Evolutionary conservation across 768 basidiomycete species (phyloP).

Genomic region (Kwoniella sp.): DNA sequence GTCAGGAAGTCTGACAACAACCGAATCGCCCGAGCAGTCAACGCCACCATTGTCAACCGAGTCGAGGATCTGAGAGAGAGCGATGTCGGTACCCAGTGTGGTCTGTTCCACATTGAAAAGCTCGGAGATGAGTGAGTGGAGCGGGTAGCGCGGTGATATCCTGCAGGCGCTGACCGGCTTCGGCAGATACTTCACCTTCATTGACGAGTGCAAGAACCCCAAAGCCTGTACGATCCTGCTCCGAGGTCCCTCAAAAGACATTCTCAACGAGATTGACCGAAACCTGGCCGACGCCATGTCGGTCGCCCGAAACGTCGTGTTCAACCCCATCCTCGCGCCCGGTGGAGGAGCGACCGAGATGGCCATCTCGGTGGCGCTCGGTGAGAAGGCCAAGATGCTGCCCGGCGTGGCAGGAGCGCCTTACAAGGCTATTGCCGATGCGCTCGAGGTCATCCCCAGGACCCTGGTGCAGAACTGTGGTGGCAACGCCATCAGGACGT

Average conservation of each 20-base stretch:
- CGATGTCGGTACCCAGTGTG: slow-evolving; percentile 89
- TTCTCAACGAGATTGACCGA: slow-evolving; percentile 95
- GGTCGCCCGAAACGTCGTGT: slow-evolving; percentile 93
- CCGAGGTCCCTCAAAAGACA: slow-evolving; percentile 95
- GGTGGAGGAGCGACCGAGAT: slow-evolving; percentile 98
- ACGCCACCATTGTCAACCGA: slow-evolving; percentile 94
- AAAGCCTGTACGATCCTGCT: slow-evolving; percentile 98
- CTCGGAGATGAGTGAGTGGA: slow-evolving; percentile 79
- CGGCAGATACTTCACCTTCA: slow-evolving; percentile 87
- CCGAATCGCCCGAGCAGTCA: slow-evolving; percentile 89
- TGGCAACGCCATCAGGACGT: slow-evolving; percentile 84
- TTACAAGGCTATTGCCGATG: slow-evolving; percentile 85
- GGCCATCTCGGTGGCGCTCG: slow-evolving; percentile 84
- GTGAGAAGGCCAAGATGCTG: slow-evolving; percentile 65
- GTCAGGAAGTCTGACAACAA: slow-evolving; percentile 99
- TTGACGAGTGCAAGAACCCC: slow-evolving; percentile 81
- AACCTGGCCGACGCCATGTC: slow-evolving; percentile 97
- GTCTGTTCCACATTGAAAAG: slow-evolving; percentile 94
- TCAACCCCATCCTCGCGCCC: slow-evolving; percentile 88
- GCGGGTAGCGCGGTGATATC: not conserved
- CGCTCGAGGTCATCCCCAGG: slow-evolving; percentile 94
- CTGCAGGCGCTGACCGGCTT: not conserved
- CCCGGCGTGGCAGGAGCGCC: slow-evolving; percentile 89
- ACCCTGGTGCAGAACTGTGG: slow-evolving; percentile 93
- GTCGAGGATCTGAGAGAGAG: slow-evolving; percentile 87